Base-by-base conservation (phyloP, 768 basidiomycete genomes). In the Mrakia frigida region DNA sequence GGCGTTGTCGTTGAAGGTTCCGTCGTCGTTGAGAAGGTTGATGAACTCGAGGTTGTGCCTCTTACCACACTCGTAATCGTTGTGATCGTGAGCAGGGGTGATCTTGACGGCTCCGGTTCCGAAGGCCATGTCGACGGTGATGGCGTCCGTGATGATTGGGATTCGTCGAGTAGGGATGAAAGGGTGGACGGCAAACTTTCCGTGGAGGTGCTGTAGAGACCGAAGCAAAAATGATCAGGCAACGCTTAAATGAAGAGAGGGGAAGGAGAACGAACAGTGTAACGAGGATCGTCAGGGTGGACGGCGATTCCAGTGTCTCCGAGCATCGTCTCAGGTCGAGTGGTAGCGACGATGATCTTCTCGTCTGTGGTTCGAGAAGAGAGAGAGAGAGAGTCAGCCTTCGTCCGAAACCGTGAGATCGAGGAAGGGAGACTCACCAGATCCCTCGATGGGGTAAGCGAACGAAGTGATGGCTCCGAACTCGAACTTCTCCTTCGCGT, bases 81-180 rank as follows among this genome's bases (percentile, higher is more conserved):
- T 95, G 23, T 90, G 92, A 82, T 98, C 97, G 82, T 98, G 97
- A 0, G 96, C 97, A 23, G 97, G 97, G 0, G 97, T 98, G 81
- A 98, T 98, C 86, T 99, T 98, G 71, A 98, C 96, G 0, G 96
- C 97, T 82, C 97, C 97, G 41, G 97, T 99, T 52, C 97, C 97
- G 80, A 98, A 98, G 14, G 88, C 87, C 90, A 93, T 97, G 82
- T 98, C 96, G 76, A 97, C 90, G 37, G 86, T 86, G 82, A 94
- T 91, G 31, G 87, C 85, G 81, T 98, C 96, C 39, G 89, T 86
- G 75, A 98, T 85, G 82, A 99, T 96, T 21, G 93, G 96, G 65
- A 99, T 86, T 23, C 89, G 88, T 65, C 97, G 89, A 77, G 89
- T 84, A 0, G 85, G 83, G 68, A 96, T 84, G 86, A 99, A 98